Base-by-base conservation (phyloP, 768 basidiomycete species). In the Tremella fuciformis region DNA sequence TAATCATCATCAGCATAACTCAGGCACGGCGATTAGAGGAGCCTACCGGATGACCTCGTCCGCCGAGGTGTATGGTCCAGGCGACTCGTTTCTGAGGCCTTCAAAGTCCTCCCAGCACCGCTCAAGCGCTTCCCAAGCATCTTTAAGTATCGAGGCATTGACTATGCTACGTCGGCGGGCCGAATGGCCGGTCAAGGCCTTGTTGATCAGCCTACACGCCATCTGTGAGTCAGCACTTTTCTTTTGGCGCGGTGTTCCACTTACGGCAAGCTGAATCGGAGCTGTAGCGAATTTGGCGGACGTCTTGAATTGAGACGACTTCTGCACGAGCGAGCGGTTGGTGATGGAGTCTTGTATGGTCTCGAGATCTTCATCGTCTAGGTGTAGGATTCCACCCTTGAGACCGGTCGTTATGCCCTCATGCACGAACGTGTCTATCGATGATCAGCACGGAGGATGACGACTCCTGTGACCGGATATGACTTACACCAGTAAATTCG, bases 111-210 rank as follows among this genome's bases (percentile, higher is more conserved):
- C 83, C 91, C 90, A 93, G 65, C 85, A 89, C 41, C 79, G 79
- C 60, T 90, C 88, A 9, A 96, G 83, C 25, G 83, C 82, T 25
- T 86, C 84, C 92, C 91, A 97, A n/a, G 89, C 86, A 58, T 86
- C 83, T 22, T 84, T 80, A 77, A 97, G 81, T 1, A 81, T 81
- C 37, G 82, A 80, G 25, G 83, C 84, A 65, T 88, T 84, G 22
- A 91, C 74, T 48, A 83, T 81, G 1, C 80, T 80, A 26, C 80
- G 79, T 22, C 81, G 82, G n/a, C 82, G 81, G 9, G 91, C 90
- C 63, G 84, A 85, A 13, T 84, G 81, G 0, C 91, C 89, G 0
- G 91, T 93, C 46, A 97, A 79, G 0, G 85, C 85, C 19, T 81
- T 78, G 66, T 96, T 88, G 38, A 94, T 83, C 52, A 83, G 81